Evolutionary conservation across 129 eudicot genomes (phyloP).

Genomic region (Tagetes erecta): DNA sequence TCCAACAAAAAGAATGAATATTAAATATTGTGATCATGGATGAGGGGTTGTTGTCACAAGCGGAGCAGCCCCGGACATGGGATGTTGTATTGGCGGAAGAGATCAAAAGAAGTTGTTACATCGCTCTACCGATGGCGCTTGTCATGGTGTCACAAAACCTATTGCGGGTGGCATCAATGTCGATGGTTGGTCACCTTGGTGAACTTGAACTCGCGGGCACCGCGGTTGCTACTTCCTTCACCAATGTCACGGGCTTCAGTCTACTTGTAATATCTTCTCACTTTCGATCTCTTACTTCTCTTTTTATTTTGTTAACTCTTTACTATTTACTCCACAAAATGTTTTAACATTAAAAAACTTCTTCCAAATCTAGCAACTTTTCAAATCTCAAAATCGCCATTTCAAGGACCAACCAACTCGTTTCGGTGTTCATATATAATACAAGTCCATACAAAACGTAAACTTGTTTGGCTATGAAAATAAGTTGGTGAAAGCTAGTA

Average conservation of each 20-base stretch:
- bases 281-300: neutral
- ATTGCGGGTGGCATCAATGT: constrained; percentile 48
- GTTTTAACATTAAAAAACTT: no score
- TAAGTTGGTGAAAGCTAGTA: no score
- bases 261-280: constrained; percentile 37
- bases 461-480: no score
- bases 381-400: no score
- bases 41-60: constrained; percentile 24
- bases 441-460: no score
- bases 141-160: constrained; percentile 53
- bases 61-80: constrained; percentile 11
- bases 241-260: constrained; percentile 73
- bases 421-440: no score
- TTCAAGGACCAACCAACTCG: no score
- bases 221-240: constrained; percentile 60
- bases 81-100: constrained; percentile 36
- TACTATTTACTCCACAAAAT: neutral
- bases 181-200: constrained; percentile 76
- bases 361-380: no score
- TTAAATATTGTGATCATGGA: constrained; percentile 27
- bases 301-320: neutral
- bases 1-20: constrained; percentile 1
- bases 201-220: constrained; percentile 51
- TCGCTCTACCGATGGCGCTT: constrained; percentile 61
- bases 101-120: constrained; percentile 45